Evolutionary conservation across 345 rosid species (phyloP).

Genomic region (Gossypium thurberi): DNA sequence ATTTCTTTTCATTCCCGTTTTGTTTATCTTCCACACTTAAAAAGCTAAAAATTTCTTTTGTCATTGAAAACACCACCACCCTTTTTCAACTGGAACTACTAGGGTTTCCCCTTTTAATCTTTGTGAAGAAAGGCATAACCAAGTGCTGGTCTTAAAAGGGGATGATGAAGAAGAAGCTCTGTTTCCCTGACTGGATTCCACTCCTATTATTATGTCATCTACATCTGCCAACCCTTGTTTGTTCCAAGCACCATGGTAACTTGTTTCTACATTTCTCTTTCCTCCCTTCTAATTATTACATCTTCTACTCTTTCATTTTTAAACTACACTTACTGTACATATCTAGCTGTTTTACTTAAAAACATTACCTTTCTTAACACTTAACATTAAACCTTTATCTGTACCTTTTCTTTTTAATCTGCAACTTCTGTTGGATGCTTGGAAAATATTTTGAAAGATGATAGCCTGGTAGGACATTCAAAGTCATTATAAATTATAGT

Average conservation of each 20-base stretch:
- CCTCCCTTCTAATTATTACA: no score
- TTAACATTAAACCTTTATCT: neutral
- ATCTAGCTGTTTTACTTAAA: neutral
- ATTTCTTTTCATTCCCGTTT: neutral
- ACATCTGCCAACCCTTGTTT: conserved; percentile 36
- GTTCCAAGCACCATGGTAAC: conserved; percentile 53
- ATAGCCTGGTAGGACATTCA: no score
- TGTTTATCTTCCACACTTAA: neutral
- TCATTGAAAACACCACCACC: neutral
- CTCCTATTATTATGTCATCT: conserved; percentile 21
- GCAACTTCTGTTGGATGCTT: neutral
- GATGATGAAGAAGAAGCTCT: conserved; percentile 19
- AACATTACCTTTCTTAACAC: neutral
- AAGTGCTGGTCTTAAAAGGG: neutral
- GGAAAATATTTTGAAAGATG: neutral
- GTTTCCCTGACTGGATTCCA: conserved; percentile 23
- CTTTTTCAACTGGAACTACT: neutral
- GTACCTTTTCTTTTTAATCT: neutral
- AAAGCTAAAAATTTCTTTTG: neutral
- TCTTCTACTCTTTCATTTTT: neutral
- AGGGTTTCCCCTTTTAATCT: conserved; percentile 17
- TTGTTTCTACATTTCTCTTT: neutral
- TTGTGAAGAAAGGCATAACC: neutral
- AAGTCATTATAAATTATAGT: neutral
- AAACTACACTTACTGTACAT: neutral